phyloP scores from a whole-genome alignment of 495 filamentous ascomycete species.

The Penicillium odoratum region DNA sequence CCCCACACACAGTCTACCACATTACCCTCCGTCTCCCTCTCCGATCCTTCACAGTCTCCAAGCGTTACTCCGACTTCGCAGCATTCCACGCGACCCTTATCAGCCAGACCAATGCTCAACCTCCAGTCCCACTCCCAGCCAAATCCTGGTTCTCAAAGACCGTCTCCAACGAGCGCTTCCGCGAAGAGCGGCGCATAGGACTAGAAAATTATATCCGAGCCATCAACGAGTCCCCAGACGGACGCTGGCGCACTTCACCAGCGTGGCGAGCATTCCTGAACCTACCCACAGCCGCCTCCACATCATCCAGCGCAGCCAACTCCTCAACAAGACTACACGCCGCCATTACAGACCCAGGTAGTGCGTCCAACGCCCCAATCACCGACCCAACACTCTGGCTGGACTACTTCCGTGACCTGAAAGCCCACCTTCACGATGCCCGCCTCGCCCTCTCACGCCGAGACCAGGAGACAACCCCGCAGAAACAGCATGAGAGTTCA shows the following conservation, averaged over 20 bases:
- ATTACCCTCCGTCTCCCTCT: constrained; percentile 86
- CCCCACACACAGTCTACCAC: constrained; percentile 89
- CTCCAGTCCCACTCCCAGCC: constrained; percentile 66
- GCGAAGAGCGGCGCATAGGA: constrained; percentile 72
- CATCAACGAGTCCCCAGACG: constrained; percentile 73
- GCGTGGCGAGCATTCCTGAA: constrained; percentile 88
- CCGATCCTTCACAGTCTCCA: constrained; percentile 80
- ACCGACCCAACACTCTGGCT: constrained; percentile 83
- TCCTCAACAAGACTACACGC: constrained; percentile 41
- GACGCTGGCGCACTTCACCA: constrained; percentile 79
- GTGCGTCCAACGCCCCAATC: constrained; percentile 47
- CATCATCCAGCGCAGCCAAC: constrained; percentile 35
- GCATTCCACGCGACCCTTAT: constrained; percentile 70
- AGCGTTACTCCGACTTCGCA: constrained; percentile 93
- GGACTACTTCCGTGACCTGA: constrained; percentile 81
- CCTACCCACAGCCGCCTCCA: constrained; percentile 60
- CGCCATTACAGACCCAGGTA: constrained; percentile 46
- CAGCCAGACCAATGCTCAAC: constrained; percentile 58
- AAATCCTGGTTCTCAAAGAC: constrained; percentile 90
- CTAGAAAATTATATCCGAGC: constrained; percentile 81
- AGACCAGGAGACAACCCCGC: constrained; percentile 69
- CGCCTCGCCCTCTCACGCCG: constrained; percentile 69
- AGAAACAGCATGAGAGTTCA: constrained; percentile 73
- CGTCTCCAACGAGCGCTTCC: constrained; percentile 69
- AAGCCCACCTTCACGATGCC: constrained; percentile 78